Base-by-base conservation (phyloP, 129 eudicot genomes). In the Lactuca saligna region DNA sequence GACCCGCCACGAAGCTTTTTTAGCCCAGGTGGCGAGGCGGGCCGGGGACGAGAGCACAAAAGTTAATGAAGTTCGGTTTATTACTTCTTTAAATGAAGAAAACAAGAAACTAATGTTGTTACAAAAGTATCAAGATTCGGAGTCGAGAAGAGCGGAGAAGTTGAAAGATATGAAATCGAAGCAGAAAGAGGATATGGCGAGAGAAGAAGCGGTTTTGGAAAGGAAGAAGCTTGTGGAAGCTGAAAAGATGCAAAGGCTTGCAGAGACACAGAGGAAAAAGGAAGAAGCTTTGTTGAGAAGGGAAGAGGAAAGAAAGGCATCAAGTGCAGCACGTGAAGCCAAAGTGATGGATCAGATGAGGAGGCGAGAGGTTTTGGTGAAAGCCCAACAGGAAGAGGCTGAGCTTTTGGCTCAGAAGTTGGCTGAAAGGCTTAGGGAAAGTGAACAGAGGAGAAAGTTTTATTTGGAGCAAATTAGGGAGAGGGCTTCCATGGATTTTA, bases 281-380 rank as follows among this genome's bases (percentile, higher is more conserved):
- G 98, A 88, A 84, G 98, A 86, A 81, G 98, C 98, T 66, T 90
- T 80, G 57, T 70, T 85, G 50, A 89, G 98, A 89, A 75, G 96
- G 75, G 98, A 92, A 78, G 98, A 92, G 73, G 98, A 92, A 72
- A 75, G 98, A n/a, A 92, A 89, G 74, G 98, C 98, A 29, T 92
- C 98, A 25, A 92, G 95, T 84, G 95, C 95, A 15, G 98, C 98
- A 33, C 96, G 98, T 70, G 98, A 92, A 77, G 96, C 96, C 35
- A 92, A 83, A 80, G 91, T 91, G 25, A 78, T 92, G 80, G 98
- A 92, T 63, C 91, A 92, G 61, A 87, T 84, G 81, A 72, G 96
- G 31, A 82, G 91, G 68, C 83, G 88, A 41, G 96, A 86, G 81
- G 85, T 86, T 61, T 78, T 89, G 54, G 98, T 87, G 15, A 88